Conservation (phyloP, 495 filamentous ascomycete species). For the Hypoxylon cercidicola region DNA sequence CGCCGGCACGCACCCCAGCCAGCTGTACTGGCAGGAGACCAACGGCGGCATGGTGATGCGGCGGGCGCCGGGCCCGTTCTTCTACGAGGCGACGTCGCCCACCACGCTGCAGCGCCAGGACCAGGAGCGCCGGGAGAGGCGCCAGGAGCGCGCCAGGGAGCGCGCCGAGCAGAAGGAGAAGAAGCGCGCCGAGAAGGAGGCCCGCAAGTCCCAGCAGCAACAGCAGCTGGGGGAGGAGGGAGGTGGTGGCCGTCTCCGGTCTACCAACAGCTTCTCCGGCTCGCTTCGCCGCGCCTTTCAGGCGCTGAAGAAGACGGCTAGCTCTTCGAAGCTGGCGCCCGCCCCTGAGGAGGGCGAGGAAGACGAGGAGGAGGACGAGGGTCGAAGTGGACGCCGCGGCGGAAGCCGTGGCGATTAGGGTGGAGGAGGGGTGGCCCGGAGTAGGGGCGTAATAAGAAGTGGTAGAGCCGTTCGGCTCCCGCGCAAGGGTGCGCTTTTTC, state of each 20-base stretch:
- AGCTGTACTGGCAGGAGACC: neutral
- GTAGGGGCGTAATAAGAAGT: too few species aligned
- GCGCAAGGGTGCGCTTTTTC: too few species aligned
- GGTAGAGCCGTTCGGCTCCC: too few species aligned
- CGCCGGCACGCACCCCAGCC: neutral
- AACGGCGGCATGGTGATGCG: slow-evolving; percentile 11
- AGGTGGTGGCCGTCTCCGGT: neutral
- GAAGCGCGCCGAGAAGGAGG: slow-evolving; percentile 26
- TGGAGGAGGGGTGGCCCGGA: too few species aligned
- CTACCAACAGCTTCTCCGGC: slow-evolving; percentile 18
- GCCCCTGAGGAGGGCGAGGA: slow-evolving; percentile 4
- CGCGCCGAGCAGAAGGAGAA: slow-evolving; percentile 24
- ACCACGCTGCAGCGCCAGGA: slow-evolving; percentile 27
- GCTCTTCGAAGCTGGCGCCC: neutral
- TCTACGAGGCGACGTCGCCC: slow-evolving; percentile 20
- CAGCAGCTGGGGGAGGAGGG: neutral
- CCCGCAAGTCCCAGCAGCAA: neutral
- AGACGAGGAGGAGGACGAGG: slow-evolving; percentile 4
- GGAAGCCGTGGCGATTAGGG: neutral
- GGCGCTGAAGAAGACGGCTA: slow-evolving; percentile 14
- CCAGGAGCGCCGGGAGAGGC: slow-evolving; percentile 23
- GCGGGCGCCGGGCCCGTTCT: slow-evolving; percentile 29
- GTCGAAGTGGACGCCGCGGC: neutral
- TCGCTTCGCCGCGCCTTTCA: slow-evolving; percentile 35
- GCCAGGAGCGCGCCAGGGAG: slow-evolving; percentile 27